These are phyloP conservation scores for Dichomitus squalens DNA, from an alignment of 1,284 basidiomycete genomes.

Conservation along the genomic window DNA sequence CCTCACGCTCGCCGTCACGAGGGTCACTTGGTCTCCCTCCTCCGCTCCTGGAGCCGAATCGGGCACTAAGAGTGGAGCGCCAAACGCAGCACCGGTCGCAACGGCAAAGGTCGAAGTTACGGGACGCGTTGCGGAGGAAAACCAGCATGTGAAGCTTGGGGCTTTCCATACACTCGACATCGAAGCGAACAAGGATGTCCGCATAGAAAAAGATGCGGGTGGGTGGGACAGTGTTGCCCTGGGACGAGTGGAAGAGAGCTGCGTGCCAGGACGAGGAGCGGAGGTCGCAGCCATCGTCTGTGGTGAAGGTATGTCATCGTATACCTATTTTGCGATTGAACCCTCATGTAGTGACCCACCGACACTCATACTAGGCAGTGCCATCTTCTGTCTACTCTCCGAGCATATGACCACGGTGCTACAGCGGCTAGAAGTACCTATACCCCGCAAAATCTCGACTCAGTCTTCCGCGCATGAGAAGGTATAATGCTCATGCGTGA, in stretches of 20 bases:
- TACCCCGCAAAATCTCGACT: constrained; percentile 90
- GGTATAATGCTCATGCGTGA: constrained; percentile 13
- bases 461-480: constrained; percentile 86
- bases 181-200: constrained; percentile 89
- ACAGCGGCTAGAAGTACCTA: constrained; percentile 87
- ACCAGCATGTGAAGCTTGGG: constrained; percentile 90
- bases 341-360: neutral
- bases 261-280: constrained; percentile 89
- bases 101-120: constrained; percentile 84
- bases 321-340: neutral
- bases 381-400: constrained; percentile 92
- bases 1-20: constrained; percentile 81
- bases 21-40: constrained; percentile 72
- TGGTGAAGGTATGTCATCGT: constrained; percentile 68
- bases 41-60: constrained; percentile 51
- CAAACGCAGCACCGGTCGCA: constrained; percentile 35
- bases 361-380: constrained; percentile 61
- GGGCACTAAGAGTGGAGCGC: constrained; percentile 40
- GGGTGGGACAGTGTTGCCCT: constrained; percentile 93
- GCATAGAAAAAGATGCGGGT: constrained; percentile 80
- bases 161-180: constrained; percentile 96
- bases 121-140: constrained; percentile 90
- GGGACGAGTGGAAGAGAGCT: constrained; percentile 84
- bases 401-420: constrained; percentile 96
- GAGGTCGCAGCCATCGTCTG: constrained; percentile 97